These are phyloP conservation scores for Entoloma clypeatum DNA, from an alignment of 1,284 basidiomycete genomes.

Conservation along the genomic window DNA sequence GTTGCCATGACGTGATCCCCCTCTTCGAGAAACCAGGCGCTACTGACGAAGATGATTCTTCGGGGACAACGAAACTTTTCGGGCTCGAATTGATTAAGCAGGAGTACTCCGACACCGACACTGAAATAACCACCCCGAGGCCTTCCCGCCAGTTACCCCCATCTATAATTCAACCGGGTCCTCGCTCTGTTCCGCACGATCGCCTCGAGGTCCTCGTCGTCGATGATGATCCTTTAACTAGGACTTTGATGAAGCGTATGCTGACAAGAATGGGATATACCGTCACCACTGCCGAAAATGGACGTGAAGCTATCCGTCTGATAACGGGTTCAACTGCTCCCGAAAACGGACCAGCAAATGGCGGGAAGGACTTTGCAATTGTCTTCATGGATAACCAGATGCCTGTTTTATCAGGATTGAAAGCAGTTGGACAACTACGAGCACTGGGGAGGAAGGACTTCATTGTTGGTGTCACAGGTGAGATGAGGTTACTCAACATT, in stretches of 20 bases:
- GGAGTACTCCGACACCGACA: too few relatives aligned
- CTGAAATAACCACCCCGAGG: too few relatives aligned
- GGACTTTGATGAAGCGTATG: conserved; percentile 68
- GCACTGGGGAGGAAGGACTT: conserved; percentile 54
- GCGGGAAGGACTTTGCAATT: conserved; percentile 23
- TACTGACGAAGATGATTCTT: too few relatives aligned
- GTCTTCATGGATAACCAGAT: conserved; percentile 73
- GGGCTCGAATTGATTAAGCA: too few relatives aligned
- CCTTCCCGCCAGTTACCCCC: too few relatives aligned
- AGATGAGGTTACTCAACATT: conserved; percentile 17
- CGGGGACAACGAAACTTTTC: too few relatives aligned
- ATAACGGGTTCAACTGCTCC: conserved; percentile 35
- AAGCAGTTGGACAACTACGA: conserved; percentile 54
- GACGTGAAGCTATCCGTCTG: conserved; percentile 62
- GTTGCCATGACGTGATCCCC: too few relatives aligned
- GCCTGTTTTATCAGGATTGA: conserved; percentile 65
- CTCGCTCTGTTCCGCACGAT: neutral
- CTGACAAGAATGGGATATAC: conserved; percentile 63
- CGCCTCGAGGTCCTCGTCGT: conserved; percentile 48
- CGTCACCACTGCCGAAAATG: conserved; percentile 73
- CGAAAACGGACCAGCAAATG: neutral
- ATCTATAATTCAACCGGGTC: too few relatives aligned
- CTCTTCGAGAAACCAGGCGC: too few relatives aligned
- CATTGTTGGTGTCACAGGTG: conserved; percentile 60
- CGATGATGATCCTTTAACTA: conserved; percentile 62